These are phyloP conservation scores for Pelagomonas calceolata DNA, from an alignment of 108 stramenopile species.

Conservation along the genomic window DNA sequence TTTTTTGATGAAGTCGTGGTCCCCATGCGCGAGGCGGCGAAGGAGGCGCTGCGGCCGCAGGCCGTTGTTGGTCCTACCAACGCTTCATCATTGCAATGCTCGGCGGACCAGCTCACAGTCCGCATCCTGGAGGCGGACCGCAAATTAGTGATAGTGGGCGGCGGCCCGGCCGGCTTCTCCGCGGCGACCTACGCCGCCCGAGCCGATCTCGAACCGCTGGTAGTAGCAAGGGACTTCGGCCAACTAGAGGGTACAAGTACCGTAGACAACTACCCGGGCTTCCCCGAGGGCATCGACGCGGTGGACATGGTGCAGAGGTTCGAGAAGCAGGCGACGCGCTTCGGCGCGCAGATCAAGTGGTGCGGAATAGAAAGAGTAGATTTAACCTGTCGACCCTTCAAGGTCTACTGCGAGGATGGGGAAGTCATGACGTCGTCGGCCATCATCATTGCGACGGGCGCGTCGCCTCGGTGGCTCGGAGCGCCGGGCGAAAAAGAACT, in stretches of 20 bases:
- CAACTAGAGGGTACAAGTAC: slow-evolving; percentile 80
- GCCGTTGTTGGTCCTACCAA: neutral
- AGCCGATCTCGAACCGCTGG: slow-evolving; percentile 68
- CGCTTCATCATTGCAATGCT: neutral
- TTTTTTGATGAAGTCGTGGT: slow-evolving; percentile 43
- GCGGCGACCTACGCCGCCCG: slow-evolving; percentile 87
- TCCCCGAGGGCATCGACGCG: slow-evolving; percentile 66
- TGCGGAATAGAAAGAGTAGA: neutral
- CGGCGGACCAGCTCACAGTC: neutral
- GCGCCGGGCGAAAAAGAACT: slow-evolving; percentile 69
- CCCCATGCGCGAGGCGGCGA: slow-evolving; percentile 53
- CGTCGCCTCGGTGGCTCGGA: slow-evolving; percentile 82
- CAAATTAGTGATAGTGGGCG: slow-evolving; percentile 55
- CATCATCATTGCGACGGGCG: slow-evolving; percentile 84
- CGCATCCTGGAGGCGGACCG: neutral
- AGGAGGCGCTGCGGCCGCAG: too few relatives aligned
- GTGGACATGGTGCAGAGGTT: slow-evolving; percentile 56
- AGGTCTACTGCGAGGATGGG: slow-evolving; percentile 55
- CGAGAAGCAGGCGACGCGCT: slow-evolving; percentile 64
- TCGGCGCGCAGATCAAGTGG: slow-evolving; percentile 66
- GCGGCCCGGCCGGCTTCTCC: slow-evolving; percentile 78
- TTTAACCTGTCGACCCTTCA: neutral
- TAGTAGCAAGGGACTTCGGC: slow-evolving; percentile 76
- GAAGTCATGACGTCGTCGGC: slow-evolving; percentile 46
- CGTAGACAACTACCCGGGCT: slow-evolving; percentile 86